These are phyloP conservation scores for Aegilops longissima DNA, from an alignment of 176 grass and related monocot genomes.

Conservation along the genomic window DNA sequence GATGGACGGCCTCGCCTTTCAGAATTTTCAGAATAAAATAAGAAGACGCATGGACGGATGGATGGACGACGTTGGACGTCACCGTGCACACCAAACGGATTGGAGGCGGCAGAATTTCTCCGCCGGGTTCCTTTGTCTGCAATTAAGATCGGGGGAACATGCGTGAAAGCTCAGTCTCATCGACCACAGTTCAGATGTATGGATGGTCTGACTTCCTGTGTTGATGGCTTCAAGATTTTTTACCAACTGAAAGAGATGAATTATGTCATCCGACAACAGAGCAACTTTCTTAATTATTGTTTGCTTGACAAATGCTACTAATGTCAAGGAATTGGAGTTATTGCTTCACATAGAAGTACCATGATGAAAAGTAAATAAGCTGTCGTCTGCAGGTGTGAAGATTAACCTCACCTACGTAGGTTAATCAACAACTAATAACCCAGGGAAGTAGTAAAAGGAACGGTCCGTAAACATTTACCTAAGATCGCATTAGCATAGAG, in stretches of 20 bases:
- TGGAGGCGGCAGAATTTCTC: conserved; percentile 4
- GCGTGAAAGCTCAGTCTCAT: conserved; percentile 40
- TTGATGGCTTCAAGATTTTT: background rate
- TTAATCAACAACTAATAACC: background rate
- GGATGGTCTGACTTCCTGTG: background rate
- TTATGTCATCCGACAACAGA: background rate
- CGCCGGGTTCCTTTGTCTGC: conserved; percentile 25
- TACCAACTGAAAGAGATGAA: background rate
- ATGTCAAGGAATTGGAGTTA: background rate
- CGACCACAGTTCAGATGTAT: conserved; percentile 4
- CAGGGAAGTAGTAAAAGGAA: background rate
- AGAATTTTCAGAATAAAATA: background rate
- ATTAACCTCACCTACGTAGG: conserved; percentile 29
- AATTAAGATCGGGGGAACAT: conserved; percentile 31
- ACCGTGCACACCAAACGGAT: conserved; percentile 34
- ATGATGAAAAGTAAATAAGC: background rate
- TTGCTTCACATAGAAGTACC: too few relatives aligned
- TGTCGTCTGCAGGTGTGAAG: conserved; percentile 7
- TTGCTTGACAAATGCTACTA: background rate
- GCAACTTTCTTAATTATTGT: background rate
- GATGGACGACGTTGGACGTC: conserved; percentile 30
- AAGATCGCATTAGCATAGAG: conserved; percentile 25
- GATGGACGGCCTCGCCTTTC: background rate
- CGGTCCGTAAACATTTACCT: conserved; percentile 38
- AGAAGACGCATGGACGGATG: background rate